Evolutionary conservation across 2,329 filamentous ascomycete genomes (phyloP).

Genomic region (Emmonsiellopsis sp.): DNA sequence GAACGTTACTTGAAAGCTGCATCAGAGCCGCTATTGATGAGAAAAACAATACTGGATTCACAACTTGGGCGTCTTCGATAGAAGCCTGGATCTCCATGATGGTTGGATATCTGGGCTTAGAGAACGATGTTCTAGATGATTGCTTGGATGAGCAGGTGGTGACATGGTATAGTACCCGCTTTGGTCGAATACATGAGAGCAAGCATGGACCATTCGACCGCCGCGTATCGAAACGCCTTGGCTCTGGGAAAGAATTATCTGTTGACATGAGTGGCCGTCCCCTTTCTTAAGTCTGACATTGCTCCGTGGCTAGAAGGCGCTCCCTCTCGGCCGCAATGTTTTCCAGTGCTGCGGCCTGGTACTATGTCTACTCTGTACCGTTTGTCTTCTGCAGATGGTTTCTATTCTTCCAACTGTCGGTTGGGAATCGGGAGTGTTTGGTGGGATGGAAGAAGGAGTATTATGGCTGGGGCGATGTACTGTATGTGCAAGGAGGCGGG

Average conservation of each 20-base stretch:
- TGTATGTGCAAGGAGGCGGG: conserved; percentile 60
- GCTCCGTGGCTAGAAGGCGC: too few species aligned
- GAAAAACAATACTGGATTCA: conserved; percentile 1
- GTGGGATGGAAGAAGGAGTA: conserved; percentile 52
- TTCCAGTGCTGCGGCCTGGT: too few species aligned
- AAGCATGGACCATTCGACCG: conserved; percentile 1
- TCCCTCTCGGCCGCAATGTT: too few species aligned
- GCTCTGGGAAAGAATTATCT: conserved; percentile 5
- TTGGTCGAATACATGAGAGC: conserved; percentile 4
- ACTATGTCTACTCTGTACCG: too few species aligned
- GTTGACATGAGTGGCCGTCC: conserved; percentile 4
- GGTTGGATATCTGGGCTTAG: conserved; percentile 2
- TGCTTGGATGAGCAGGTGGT: conserved; percentile 2
- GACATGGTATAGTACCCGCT: conserved; percentile 2
- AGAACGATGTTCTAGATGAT: conserved; percentile 4
- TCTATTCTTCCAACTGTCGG: too few species aligned
- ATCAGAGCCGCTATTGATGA: conserved; percentile 3
- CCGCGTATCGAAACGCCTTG: conserved; percentile 3
- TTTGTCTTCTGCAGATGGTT: too few species aligned
- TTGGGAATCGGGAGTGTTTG: conserved; percentile 43
- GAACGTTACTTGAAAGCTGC: conserved; percentile 6
- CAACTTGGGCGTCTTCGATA: conserved; percentile 1
- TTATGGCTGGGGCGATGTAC: conserved; percentile 46
- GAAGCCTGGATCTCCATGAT: conserved; percentile 2
- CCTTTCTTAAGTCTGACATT: neutral